Conservation (phyloP, 2,329 filamentous ascomycete genomes). For the Spiromastix sp. region DNA sequence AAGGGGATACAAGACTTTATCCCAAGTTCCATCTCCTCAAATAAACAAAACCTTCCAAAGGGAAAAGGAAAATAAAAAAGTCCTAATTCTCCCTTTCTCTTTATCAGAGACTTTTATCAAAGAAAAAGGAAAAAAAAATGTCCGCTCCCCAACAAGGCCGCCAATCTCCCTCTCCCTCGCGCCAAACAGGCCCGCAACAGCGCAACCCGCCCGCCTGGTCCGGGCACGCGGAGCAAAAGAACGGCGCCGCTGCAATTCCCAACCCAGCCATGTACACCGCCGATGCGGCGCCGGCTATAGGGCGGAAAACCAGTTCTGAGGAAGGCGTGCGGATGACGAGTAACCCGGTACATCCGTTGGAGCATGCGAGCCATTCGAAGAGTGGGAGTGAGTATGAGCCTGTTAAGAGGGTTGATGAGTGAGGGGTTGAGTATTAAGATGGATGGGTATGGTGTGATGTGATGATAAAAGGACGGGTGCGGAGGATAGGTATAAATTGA, state of each 20-base stretch:
- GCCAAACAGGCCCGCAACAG: conserved; percentile 55
- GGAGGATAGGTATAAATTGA: not conserved
- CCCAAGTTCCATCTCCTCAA: too few relatives aligned
- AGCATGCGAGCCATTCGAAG: conserved; percentile 22
- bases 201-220: conserved; percentile 39
- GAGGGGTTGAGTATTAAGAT: too few relatives aligned
- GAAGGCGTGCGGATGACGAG: conserved; percentile 20
- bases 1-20: too few relatives aligned
- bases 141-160: conserved; percentile 55
- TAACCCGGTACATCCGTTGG: conserved; percentile 33
- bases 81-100: too few relatives aligned
- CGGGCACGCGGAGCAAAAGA: conserved; percentile 28
- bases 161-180: conserved; percentile 67
- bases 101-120: too few relatives aligned
- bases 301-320: not conserved
- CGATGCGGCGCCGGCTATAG: not conserved
- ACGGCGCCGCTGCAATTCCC: conserved; percentile 23
- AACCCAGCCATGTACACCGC: conserved; percentile 42
- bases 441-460: not conserved
- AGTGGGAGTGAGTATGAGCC: conserved; percentile 15
- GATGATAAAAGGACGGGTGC: not conserved
- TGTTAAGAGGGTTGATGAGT: not conserved
- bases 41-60: too few relatives aligned
- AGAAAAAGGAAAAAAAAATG: conserved; percentile 45
- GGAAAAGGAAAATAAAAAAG: too few relatives aligned